Percentiles rank a stretch among this genome's conserved stretches.
phyloP scores from a whole-genome alignment of 495 filamentous ascomycete genomes.

The Hypomontagnella monticulosa region DNA sequence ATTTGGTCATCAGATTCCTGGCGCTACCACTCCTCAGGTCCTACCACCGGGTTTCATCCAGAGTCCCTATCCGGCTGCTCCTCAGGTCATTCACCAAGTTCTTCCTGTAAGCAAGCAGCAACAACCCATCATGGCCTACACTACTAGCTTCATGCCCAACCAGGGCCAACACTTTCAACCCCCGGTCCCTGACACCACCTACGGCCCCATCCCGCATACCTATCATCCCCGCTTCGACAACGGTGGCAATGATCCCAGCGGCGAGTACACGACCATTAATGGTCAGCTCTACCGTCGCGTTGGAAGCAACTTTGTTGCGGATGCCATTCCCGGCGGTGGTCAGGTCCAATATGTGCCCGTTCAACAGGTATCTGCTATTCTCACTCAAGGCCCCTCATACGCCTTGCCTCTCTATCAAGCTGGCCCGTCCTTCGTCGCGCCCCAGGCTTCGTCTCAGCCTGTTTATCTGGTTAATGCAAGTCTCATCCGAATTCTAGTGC shows the following conservation, averaged over 20 bases:
- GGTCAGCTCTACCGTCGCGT: conserved; percentile 15
- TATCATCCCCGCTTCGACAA: conserved; percentile 58
- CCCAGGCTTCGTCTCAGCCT: conserved; percentile 20
- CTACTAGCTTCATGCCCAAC: conserved; percentile 34
- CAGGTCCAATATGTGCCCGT: conserved; percentile 35
- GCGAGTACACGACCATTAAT: conserved; percentile 22
- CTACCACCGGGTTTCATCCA: conserved; percentile 23
- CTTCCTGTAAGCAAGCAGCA: conserved; percentile 10
- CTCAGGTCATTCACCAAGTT: conserved; percentile 6
- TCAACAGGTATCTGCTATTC: conserved; percentile 33
- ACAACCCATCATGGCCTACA: conserved; percentile 22
- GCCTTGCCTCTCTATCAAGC: not conserved
- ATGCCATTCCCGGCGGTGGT: conserved; percentile 11
- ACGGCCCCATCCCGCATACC: conserved; percentile 54
- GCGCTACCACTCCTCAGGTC: conserved; percentile 10
- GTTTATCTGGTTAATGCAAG: conserved; percentile 38
- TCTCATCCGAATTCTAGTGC: conserved; percentile 23
- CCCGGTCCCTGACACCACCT: conserved; percentile 56
- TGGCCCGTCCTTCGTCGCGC: conserved; percentile 10
- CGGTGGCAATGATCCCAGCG: not conserved
- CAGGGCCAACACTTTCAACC: conserved; percentile 56
- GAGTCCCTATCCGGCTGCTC: too few relatives aligned
- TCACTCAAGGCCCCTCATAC: conserved; percentile 13
- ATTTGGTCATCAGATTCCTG: conserved; percentile 20
- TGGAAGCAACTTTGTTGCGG: not conserved